Base-by-base conservation (phyloP, 2,329 filamentous ascomycete genomes). In the Neophaeococcomyces mojaviensis region DNA sequence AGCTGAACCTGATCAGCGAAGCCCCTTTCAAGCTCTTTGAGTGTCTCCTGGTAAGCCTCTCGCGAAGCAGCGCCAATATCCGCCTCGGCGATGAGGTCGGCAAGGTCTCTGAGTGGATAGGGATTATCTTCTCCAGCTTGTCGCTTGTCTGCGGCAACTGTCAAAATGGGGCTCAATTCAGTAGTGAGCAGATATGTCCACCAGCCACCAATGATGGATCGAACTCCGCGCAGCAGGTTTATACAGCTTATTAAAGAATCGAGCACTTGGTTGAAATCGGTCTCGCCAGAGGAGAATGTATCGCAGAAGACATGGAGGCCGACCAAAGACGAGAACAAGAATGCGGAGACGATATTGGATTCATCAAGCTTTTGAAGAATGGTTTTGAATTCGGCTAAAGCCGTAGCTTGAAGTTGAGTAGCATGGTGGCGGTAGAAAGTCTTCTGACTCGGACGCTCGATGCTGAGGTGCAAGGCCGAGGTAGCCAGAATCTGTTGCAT, bases 281-380 rank as follows among this genome's bases (percentile, higher is more conserved):
- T 41, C 13, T 61, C 61, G 33, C 69, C 62, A 43, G 66, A 61
- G 46, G 60, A 51, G 2, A 76, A 60, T 2, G 68, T 68, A 44
- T 78, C 72, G 52, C 67, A 72, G 3, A 78, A 63, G 32, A 50
- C 24, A 32, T 55, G 53, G 9, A 51, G 13, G 4, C 44, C 53
- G 10, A 57, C 18, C 36, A 54, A 39, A 15, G 49, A 44, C 18
- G 55, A 52, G 40, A 54, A 54, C 2, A 55, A 32, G 33, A 57
- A 50, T 28, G 52, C 48, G n/a, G 41, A 48, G 4, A 48, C 35
- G 22, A 49, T 54, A 36, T 52, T 55, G 6, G 49, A 46, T 13
- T 24, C 22, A 22, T 51, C 44, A n/a, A 55, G 44, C 44, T 47
- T 39, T 18, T 49, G 24, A 2, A 46, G 30, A 7, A 37, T 30